A percentile compares a stretch with the other conserved stretches of the same genome.
Evolutionary conservation across 2,329 filamentous ascomycete species (phyloP).

Genomic region (Colletotrichum zoysiae): DNA sequence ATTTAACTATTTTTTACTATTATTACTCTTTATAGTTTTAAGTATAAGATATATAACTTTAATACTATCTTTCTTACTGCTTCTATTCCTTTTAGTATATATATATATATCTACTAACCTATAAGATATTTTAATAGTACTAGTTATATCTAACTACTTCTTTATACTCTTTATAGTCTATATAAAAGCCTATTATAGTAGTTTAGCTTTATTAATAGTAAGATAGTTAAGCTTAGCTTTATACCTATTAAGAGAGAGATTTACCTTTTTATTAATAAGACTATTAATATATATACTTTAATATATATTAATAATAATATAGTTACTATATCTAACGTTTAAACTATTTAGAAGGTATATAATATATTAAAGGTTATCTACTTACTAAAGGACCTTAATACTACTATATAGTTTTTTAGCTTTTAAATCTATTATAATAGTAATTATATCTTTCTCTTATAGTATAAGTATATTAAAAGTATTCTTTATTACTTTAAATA

Average conservation of each 20-base stretch:
- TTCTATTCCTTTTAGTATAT: neutral
- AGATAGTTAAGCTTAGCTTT: neutral
- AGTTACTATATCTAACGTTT: neutral
- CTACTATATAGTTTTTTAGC: neutral
- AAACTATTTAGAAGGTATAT: neutral
- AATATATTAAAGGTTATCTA: neutral
- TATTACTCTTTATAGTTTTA: neutral
- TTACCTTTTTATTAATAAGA: neutral
- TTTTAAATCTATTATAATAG: neutral
- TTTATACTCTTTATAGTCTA: neutral
- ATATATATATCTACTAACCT: neutral
- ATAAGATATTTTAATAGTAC: neutral
- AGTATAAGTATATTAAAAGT: neutral
- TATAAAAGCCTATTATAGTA: neutral
- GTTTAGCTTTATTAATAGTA: neutral
- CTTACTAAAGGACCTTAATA: neutral
- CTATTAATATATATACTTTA: neutral
- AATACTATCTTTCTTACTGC: neutral
- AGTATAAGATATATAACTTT: neutral
- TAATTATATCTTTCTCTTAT: neutral
- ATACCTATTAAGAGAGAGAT: neutral
- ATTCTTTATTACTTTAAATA: neutral
- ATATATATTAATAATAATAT: neutral
- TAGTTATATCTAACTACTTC: neutral
- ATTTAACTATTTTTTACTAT: neutral